Evolutionary conservation across 768 basidiomycete genomes (phyloP).

Genomic region (Agaricus sinodeliciosus): DNA sequence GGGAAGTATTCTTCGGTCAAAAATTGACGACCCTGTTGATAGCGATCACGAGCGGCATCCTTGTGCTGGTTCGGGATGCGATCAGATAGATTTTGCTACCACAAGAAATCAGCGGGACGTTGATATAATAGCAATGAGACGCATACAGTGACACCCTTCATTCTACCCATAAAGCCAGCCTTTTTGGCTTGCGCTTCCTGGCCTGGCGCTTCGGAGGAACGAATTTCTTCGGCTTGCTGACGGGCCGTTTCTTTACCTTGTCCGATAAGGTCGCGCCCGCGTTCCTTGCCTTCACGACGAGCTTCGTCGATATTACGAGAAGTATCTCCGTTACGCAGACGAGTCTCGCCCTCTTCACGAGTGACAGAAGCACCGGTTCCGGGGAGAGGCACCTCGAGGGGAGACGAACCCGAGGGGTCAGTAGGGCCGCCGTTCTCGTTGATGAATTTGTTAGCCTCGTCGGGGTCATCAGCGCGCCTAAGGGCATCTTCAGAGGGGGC

Average conservation of each 20-base stretch:
- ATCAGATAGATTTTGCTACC: slow-evolving; percentile 31
- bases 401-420: slow-evolving; percentile 26
- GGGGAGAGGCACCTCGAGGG: slow-evolving; percentile 24
- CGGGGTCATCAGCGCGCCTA: slow-evolving; percentile 60
- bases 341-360: slow-evolving; percentile 40
- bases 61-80: slow-evolving; percentile 67
- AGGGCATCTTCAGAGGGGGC: slow-evolving; percentile 63
- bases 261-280: slow-evolving; percentile 11
- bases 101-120: neutral
- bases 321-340: slow-evolving; percentile 25
- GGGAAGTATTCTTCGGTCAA: slow-evolving; percentile 85
- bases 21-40: slow-evolving; percentile 59
- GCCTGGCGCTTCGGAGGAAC: neutral
- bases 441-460: slow-evolving; percentile 61
- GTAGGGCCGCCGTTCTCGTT: slow-evolving; percentile 31
- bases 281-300: slow-evolving; percentile 14
- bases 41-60: slow-evolving; percentile 43
- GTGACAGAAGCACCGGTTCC: slow-evolving; percentile 23
- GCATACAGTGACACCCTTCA: slow-evolving; percentile 22
- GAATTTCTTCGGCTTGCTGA: slow-evolving; percentile 4
- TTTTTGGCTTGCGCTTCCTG: slow-evolving; percentile 21
- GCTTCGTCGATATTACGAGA: slow-evolving; percentile 24
- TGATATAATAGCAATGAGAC: slow-evolving; percentile 1
- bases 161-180: slow-evolving; percentile 25
- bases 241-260: slow-evolving; percentile 10